These are phyloP conservation scores for Rosa multiflora DNA, from an alignment of 306 rosid genomes.

Conservation along the genomic window DNA sequence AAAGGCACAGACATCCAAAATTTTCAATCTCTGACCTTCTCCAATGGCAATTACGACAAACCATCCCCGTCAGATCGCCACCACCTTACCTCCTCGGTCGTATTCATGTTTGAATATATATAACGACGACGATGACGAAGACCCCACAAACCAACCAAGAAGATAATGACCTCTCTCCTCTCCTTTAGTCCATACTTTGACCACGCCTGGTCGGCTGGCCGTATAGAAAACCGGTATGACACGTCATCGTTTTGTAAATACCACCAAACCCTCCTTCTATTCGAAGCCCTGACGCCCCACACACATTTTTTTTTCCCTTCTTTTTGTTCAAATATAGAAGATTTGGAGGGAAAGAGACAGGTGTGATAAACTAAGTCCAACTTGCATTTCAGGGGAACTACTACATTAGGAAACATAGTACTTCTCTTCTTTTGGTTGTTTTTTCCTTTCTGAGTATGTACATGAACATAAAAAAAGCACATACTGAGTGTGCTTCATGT, in stretches of 20 bases:
- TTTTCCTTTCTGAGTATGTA: conserved; percentile 37
- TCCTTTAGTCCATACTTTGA: background rate
- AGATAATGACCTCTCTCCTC: background rate
- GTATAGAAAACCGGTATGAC: background rate
- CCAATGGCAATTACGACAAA: background rate
- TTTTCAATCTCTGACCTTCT: background rate
- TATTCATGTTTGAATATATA: background rate
- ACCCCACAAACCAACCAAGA: background rate
- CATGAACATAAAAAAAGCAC: conserved; percentile 33
- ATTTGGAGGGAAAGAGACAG: background rate
- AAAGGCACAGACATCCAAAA: background rate
- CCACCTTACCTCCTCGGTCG: background rate
- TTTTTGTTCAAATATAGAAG: background rate
- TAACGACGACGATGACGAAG: background rate
- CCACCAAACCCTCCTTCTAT: background rate
- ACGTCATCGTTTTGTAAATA: background rate
- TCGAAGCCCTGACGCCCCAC: too few species aligned
- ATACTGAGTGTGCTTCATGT: conserved; percentile 27
- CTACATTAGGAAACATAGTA: conserved; percentile 8
- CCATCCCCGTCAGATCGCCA: background rate
- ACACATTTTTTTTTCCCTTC: background rate
- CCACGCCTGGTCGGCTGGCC: background rate
- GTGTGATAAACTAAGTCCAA: background rate
- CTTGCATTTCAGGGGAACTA: conserved; percentile 27
- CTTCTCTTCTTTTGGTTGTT: conserved; percentile 8